Evolutionary conservation across 163 green algal species (phyloP).

Genomic region (Volvox carteri): DNA sequence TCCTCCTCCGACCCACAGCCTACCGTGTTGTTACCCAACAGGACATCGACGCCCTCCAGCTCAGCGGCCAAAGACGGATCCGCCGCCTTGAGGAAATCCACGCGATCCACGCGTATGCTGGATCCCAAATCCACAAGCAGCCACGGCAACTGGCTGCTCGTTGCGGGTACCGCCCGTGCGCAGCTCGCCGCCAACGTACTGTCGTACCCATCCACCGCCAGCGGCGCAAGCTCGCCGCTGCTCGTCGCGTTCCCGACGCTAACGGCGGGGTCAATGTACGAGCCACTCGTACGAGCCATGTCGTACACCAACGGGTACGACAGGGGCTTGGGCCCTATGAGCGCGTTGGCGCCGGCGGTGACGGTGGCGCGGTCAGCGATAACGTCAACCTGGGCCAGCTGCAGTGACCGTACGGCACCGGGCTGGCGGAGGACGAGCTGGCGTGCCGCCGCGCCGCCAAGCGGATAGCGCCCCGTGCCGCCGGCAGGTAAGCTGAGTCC

Average conservation of each 20-base stretch:
- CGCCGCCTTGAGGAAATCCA: constrained; percentile 37
- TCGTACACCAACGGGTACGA: constrained; percentile 35
- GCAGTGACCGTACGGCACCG: not conserved
- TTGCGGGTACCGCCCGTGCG: not conserved
- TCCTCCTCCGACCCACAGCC: not conserved
- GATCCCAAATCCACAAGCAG: constrained; percentile 26
- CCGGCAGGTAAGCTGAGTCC: constrained; percentile 1
- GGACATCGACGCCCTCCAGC: constrained; percentile 20
- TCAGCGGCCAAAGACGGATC: not conserved
- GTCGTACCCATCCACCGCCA: constrained; percentile 33
- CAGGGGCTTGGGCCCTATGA: constrained; percentile 18
- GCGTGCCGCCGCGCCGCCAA: constrained; percentile 18
- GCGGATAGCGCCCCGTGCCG: not conserved
- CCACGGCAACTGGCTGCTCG: not conserved
- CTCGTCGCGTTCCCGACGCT: not conserved
- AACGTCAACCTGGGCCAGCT: constrained; percentile 34
- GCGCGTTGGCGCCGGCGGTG: not conserved
- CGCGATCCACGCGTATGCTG: not conserved
- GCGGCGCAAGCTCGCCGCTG: constrained; percentile 28
- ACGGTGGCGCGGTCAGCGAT: not conserved
- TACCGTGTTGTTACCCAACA: constrained; percentile 42
- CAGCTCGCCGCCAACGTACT: not conserved
- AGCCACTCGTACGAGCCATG: not conserved
- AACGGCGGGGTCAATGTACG: not conserved
- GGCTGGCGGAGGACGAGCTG: constrained; percentile 40